These are phyloP conservation scores for Penium margaritaceum DNA, from an alignment of 139 green algal genomes.

Conservation along the genomic window DNA sequence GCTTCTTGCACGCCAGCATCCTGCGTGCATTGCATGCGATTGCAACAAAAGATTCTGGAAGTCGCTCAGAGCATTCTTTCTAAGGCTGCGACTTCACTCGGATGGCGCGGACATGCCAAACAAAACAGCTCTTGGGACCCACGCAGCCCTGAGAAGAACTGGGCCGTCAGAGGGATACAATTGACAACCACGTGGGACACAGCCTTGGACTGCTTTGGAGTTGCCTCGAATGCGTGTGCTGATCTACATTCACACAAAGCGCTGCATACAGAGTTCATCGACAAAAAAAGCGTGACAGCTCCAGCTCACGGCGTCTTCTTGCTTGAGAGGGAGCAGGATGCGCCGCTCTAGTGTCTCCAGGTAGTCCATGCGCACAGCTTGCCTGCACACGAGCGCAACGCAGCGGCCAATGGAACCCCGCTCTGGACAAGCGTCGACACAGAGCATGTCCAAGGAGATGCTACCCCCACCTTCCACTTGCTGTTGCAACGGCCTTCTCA, in stretches of 20 bases:
- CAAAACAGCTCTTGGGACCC: too few species aligned
- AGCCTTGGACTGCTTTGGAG: neutral
- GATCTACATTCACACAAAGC: neutral
- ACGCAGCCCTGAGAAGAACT: neutral
- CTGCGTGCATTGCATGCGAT: constrained; percentile 11
- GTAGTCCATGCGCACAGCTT: constrained; percentile 66
- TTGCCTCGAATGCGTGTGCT: neutral
- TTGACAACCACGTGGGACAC: neutral
- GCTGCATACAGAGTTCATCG: neutral
- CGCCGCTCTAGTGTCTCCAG: constrained; percentile 59
- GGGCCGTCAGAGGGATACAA: neutral
- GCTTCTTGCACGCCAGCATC: constrained; percentile 63
- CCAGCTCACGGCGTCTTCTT: neutral
- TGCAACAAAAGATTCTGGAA: neutral
- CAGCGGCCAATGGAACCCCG: neutral
- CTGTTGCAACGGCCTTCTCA: neutral
- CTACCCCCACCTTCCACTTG: too few species aligned
- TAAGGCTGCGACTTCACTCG: neutral
- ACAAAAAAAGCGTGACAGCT: neutral
- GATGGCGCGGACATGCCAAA: neutral
- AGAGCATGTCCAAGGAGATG: constrained; percentile 7
- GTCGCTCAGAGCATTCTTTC: neutral
- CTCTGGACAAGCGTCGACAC: neutral
- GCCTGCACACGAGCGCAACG: constrained; percentile 26
- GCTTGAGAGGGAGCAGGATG: constrained; percentile 54